These are phyloP conservation scores for Gremmenia infestans DNA, from an alignment of 2,329 filamentous ascomycete species.

Conservation along the genomic window DNA sequence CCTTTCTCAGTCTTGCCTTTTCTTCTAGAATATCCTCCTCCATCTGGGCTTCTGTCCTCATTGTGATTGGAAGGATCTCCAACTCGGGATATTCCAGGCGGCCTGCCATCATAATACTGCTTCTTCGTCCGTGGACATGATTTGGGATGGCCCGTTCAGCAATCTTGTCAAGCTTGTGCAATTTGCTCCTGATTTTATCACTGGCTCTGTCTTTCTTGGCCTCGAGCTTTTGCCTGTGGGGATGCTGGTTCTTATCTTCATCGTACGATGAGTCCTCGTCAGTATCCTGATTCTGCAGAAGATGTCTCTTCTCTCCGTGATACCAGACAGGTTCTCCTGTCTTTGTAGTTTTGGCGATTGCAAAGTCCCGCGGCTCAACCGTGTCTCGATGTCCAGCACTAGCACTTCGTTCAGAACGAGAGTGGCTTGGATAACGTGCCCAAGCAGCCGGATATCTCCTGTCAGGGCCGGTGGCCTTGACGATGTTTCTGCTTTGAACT, in stretches of 20 bases:
- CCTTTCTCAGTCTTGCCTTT: conserved; percentile 1
- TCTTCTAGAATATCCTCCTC: conserved; percentile 6
- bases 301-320: conserved; percentile 6
- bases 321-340: conserved; percentile 21
- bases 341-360: conserved; percentile 9
- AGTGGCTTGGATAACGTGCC: conserved; percentile 27
- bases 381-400: conserved; percentile 15
- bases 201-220: background rate
- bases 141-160: conserved; percentile 8
- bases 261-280: conserved; percentile 16
- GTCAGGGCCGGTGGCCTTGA: conserved; percentile 18
- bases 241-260: conserved; percentile 8
- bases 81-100: conserved; percentile 27
- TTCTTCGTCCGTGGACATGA: conserved; percentile 17
- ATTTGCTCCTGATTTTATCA: conserved; percentile 7
- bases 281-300: conserved; percentile 19
- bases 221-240: conserved; percentile 9
- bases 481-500: conserved; percentile 20
- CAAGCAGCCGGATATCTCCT: conserved; percentile 25
- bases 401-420: conserved; percentile 18
- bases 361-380: conserved; percentile 24
- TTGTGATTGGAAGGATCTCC: conserved; percentile 23
- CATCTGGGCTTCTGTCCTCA: conserved; percentile 10
- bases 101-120: conserved; percentile 21
- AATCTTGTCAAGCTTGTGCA: conserved; percentile 14